Evolutionary conservation across 2,329 filamentous ascomycete species (phyloP).

Genomic region (Taxawa tesnikishii): DNA sequence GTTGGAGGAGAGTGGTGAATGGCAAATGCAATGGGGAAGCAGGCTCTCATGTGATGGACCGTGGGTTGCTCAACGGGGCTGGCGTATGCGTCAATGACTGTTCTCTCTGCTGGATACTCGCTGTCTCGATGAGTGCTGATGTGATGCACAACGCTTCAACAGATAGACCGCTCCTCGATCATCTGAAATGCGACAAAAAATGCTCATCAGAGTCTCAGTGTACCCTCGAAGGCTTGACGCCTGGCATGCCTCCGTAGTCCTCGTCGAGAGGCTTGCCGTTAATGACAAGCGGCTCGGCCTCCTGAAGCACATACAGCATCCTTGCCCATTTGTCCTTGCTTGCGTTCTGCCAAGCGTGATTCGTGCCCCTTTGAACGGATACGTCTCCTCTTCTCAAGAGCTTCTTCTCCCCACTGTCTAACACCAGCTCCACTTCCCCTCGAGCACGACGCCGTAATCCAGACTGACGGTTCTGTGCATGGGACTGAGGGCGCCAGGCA

Average conservation of each 20-base stretch:
- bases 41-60: neutral
- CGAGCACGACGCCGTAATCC: constrained; percentile 25
- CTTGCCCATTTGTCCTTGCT: constrained; percentile 10
- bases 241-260: constrained; percentile 3
- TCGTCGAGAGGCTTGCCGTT: constrained; percentile 6
- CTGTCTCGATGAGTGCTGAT: neutral
- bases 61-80: no score
- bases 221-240: constrained; percentile 1
- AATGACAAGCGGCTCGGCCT: constrained; percentile 4
- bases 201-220: no score
- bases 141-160: no score
- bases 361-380: constrained; percentile 14
- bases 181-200: no score
- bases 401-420: constrained; percentile 23
- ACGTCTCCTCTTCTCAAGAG: constrained; percentile 23
- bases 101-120: neutral
- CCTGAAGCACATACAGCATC: constrained; percentile 10
- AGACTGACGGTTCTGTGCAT: constrained; percentile 26
- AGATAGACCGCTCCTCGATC: no score
- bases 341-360: constrained; percentile 13
- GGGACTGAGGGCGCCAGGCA: constrained; percentile 19
- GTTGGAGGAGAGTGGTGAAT: neutral
- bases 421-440: constrained; percentile 24
- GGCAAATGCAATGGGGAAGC: neutral
- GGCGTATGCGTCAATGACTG: no score